Evolutionary conservation across 352 stramenopile genomes (phyloP), one percentile per base, ranked within the genome.

Genomic region (Pythium guiyangense): DNA sequence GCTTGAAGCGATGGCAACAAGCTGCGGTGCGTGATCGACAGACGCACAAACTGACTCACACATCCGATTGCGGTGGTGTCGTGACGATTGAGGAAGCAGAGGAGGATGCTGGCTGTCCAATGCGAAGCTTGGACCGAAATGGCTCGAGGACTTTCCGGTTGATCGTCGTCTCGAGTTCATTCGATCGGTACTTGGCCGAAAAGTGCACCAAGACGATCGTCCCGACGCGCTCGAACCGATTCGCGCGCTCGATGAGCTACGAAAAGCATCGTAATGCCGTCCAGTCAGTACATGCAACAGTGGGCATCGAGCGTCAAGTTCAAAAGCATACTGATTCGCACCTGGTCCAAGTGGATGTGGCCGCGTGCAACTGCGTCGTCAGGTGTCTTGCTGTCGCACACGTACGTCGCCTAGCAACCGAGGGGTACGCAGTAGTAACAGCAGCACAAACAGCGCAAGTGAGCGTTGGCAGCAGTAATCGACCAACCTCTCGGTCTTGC

Each of bases 331-430:
- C 11, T 8, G 14, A 12, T 14, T 48, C 43, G 47, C n/a, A 90
- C 82, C 77, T 92, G 77, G 45, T 84, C 55, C 10, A 92, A 65
- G 54, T 94, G 84, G 43, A 86, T 88, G 64, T 94, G 84, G 12
- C 84, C 84, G 6, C 80, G 74, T 12, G 62, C 54, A 3, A 59
- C 54, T 1, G 82, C 83, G n/a, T 90, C 71, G 22, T 64, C 53
- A 22, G 51, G 43, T 18, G 55, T 76, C 61, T 75, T 88, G 43
- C 58, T 68, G 43, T 77, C 69, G 46, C 81, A 79, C 18, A 77
- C 65, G 53, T 79, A 94, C 2, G 84, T 94, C 2, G 83, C 79
- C 80, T 90, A 46, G 25, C 3, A n/a, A 46, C 37, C 4, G 37
- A 43, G 17, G 2, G 4, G 3, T 4, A 43, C 17, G 6, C 22